Base-by-base conservation (phyloP, 768 basidiomycete species). In the Suillus clintonianus region DNA sequence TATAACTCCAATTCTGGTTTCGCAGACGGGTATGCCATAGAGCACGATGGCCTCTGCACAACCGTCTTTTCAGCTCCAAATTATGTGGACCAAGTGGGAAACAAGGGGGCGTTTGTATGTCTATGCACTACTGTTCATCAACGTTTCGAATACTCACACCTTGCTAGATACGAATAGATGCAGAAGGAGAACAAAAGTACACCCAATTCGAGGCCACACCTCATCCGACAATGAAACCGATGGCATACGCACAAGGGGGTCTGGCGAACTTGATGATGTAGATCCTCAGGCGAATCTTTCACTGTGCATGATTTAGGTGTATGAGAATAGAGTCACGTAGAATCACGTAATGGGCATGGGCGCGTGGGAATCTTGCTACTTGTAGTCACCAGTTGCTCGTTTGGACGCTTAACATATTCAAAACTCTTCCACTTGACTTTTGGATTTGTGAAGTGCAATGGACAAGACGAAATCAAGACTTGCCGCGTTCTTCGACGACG, bases 51-150 rank as follows among this genome's bases (percentile, higher is more conserved):
- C 1, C 80, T 97, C 48, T 97, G 97, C 76, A 96, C 93, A 36
- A 99, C 97, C 14, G 95, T 94, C 8, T 96, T 95, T 75, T 95
- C 92, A 51, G 96, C 97, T 43, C 97, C 97, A 4, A 98, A 99
- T 74, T 95, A 96, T 69, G 91, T 94, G 32, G 95, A 97, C 77
- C 92, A 95, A 71, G 88, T 84, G 4, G 91, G 92, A 7, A 97
- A 97, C 78, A 95, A 94, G 77, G 95, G 91, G 11, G 95, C 95
- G 64, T 96, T 90, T 76, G 93, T 94, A 72, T 74, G 90, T 81
- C 19, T 53, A 59, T 22, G 64, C 27, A 27, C 27, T 48, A 17
- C 60, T 43, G 24, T 34, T 59, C 50, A 55, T 36, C 39, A 54
- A 32, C 15, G 58, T 10, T 41, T 61, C 45, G 56, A n/a, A 24